Percentiles rank a stretch among this genome's conserved stretches.
Evolutionary conservation across 768 basidiomycete species (phyloP).

Genomic region (Lactarius quietus): DNA sequence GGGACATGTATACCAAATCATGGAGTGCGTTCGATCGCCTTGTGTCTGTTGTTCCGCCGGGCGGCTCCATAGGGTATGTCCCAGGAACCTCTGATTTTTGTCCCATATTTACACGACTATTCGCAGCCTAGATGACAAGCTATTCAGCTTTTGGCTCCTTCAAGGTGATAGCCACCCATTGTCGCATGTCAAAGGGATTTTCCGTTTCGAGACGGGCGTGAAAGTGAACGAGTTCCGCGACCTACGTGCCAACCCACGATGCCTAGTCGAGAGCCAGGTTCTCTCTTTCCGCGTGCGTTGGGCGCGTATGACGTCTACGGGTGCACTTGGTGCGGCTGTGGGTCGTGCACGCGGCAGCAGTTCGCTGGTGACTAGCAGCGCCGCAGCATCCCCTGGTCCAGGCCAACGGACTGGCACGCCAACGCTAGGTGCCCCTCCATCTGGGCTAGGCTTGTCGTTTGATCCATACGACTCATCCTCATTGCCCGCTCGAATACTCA

Average conservation of each 20-base stretch:
- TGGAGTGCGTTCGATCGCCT: slow-evolving; percentile 91
- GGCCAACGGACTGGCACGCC: slow-evolving; percentile 25
- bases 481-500: slow-evolving; percentile 62
- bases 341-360: slow-evolving; percentile 33
- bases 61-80: slow-evolving; percentile 80
- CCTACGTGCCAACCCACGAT: slow-evolving; percentile 83
- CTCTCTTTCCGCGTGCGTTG: slow-evolving; percentile 81
- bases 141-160: slow-evolving; percentile 86
- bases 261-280: slow-evolving; percentile 77
- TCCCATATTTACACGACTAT: slow-evolving; percentile 6
- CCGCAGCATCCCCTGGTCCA: slow-evolving; percentile 23
- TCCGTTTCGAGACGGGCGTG: slow-evolving; percentile 83
- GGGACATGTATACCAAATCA: slow-evolving; percentile 90
- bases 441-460: slow-evolving; percentile 46
- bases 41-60: slow-evolving; percentile 86
- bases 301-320: slow-evolving; percentile 67
- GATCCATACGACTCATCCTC: slow-evolving; percentile 73
- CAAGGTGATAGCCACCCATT: slow-evolving; percentile 75
- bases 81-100: slow-evolving; percentile 8
- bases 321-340: slow-evolving; percentile 51
- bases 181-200: slow-evolving; percentile 80
- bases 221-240: slow-evolving; percentile 88
- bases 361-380: slow-evolving; percentile 29
- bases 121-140: slow-evolving; percentile 80
- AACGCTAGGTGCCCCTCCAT: slow-evolving; percentile 8